Evolutionary conservation across 2,329 filamentous ascomycete species (phyloP).

Genomic region (Xylaria sp.): DNA sequence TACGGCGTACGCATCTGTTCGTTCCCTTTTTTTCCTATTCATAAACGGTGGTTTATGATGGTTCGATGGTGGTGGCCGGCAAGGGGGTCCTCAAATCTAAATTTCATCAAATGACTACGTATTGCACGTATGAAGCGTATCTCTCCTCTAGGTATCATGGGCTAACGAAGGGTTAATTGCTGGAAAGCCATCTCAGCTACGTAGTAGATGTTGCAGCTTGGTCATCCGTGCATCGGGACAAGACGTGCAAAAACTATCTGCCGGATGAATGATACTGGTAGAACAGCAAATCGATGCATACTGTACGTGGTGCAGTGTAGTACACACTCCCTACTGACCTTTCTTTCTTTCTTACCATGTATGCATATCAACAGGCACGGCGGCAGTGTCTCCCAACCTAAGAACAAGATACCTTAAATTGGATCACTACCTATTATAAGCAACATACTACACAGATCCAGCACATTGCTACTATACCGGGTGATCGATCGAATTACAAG

Average conservation of each 20-base stretch:
- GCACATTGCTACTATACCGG: neutral
- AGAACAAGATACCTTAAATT: neutral
- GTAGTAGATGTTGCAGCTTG: conserved; percentile 8
- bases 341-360: neutral
- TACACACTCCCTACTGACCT: neutral
- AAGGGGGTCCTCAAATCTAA: neutral
- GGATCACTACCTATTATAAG: neutral
- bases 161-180: neutral
- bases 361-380: neutral
- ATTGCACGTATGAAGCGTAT: neutral
- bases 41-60: neutral
- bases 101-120: neutral
- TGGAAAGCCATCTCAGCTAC: conserved; percentile 2
- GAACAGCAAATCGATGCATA: conserved; percentile 8
- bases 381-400: neutral
- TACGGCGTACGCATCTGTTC: conserved; percentile 1
- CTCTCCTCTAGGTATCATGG: neutral
- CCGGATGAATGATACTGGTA: conserved; percentile 2
- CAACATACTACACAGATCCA: neutral
- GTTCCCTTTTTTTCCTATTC: neutral
- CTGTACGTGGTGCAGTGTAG: neutral
- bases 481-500: neutral
- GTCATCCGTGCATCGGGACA: conserved; percentile 20
- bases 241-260: conserved; percentile 6
- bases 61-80: neutral